Percentiles rank a stretch among this genome's conserved stretches.
phyloP scores from a whole-genome alignment of 805 yeast genomes.

The Candida pseudoglaebosa region DNA sequence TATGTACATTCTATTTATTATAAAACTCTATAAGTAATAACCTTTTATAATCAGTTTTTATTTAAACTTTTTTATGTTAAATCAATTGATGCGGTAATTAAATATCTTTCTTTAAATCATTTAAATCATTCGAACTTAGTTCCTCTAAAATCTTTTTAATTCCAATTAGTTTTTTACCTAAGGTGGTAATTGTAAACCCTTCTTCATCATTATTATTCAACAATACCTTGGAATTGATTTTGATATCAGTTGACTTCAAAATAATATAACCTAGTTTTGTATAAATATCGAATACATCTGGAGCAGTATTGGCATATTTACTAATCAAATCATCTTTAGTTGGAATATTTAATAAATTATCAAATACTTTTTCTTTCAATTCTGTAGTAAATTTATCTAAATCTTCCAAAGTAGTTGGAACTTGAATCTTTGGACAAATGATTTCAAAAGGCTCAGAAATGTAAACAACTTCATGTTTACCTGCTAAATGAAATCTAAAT shows the following conservation, averaged over 20 bases:
- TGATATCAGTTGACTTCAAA: slow-evolving; percentile 31
- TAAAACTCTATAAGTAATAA: background rate
- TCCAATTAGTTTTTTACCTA: slow-evolving; percentile 30
- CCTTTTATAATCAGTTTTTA: background rate
- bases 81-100: background rate
- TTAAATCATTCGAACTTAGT: slow-evolving; percentile 20
- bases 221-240: slow-evolving; percentile 36
- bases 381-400: slow-evolving; percentile 26
- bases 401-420: slow-evolving; percentile 26
- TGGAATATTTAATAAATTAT: slow-evolving; percentile 23
- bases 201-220: slow-evolving; percentile 19
- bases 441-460: slow-evolving; percentile 67
- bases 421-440: slow-evolving; percentile 34
- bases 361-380: slow-evolving; percentile 30
- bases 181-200: slow-evolving; percentile 24
- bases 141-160: slow-evolving; percentile 34
- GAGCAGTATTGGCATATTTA: slow-evolving; percentile 20
- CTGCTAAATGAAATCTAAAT: slow-evolving; percentile 64
- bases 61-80: background rate
- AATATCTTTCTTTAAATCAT: slow-evolving; percentile 10
- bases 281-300: slow-evolving; percentile 27
- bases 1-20: background rate
- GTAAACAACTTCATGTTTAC: slow-evolving; percentile 65
- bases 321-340: slow-evolving; percentile 25
- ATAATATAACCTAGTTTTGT: slow-evolving; percentile 24